A percentile compares a stretch with the other conserved stretches of the same genome.
phyloP scores from a whole-genome alignment of 2,329 filamentous ascomycete genomes.

The Botrytis aclada region DNA sequence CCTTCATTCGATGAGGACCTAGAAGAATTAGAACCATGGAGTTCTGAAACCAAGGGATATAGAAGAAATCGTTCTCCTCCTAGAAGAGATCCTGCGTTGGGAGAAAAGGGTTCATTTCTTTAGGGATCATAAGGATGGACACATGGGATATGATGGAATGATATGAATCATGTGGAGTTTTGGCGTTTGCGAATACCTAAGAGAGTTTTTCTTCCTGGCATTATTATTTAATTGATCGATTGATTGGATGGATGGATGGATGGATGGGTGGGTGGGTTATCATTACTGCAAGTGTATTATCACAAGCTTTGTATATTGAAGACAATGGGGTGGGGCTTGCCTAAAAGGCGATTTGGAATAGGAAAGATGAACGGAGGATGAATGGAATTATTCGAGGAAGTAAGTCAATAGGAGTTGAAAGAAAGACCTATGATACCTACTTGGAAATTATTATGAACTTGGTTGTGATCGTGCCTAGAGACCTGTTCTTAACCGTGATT shows the following conservation, averaged over 20 bases:
- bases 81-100: not conserved
- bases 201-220: conserved; percentile 1
- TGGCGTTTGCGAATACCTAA: conserved; percentile 17
- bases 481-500: not conserved
- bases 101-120: conserved; percentile 4
- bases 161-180: conserved; percentile 12
- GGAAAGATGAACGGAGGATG: not conserved
- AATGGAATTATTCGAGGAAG: not conserved
- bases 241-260: not conserved
- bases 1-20: conserved; percentile 30
- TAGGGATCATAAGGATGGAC: not conserved
- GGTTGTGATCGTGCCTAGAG: not conserved
- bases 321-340: not conserved
- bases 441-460: not conserved
- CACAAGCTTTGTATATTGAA: conserved; percentile 3
- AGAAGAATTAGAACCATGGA: conserved; percentile 19
- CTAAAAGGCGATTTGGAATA: not conserved
- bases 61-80: conserved; percentile 7
- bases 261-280: not conserved
- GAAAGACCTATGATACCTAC: not conserved
- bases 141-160: conserved; percentile 4
- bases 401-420: not conserved
- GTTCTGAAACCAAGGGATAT: conserved; percentile 5
- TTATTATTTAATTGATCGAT: not conserved
- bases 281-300: not conserved